Conservation (phyloP, 257 asterid species). For the Solanum virginianum region DNA sequence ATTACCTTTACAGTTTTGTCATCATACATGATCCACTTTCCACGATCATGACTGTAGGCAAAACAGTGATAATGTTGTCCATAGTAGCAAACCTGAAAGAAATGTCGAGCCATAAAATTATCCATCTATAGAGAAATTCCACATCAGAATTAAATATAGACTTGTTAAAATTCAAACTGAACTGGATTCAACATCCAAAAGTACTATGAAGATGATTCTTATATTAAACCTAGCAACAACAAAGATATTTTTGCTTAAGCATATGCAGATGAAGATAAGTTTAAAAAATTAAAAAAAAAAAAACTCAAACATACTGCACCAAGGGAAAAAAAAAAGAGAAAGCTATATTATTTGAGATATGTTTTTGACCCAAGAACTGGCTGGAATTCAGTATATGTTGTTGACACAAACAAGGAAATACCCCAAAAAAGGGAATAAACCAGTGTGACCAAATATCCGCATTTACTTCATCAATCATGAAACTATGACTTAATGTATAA, state of each 20-base stretch:
- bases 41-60: slow-evolving; percentile 67
- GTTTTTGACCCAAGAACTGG: neutral
- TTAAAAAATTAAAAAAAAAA: neutral
- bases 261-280: neutral
- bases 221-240: neutral
- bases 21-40: slow-evolving; percentile 86
- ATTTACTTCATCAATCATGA: neutral
- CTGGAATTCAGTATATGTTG: neutral
- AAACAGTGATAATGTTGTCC: slow-evolving; percentile 98
- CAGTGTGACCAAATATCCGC: neutral
- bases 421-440: neutral
- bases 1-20: slow-evolving; percentile 89
- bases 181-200: neutral
- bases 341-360: neutral
- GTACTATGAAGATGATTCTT: neutral
- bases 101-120: neutral
- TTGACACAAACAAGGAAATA: neutral
- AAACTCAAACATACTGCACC: neutral
- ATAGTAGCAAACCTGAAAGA: slow-evolving; percentile 47
- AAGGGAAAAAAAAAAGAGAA: neutral
- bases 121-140: neutral
- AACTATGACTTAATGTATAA: neutral
- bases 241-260: neutral
- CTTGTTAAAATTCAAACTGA: neutral
- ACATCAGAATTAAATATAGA: neutral